Evolutionary conservation across 768 basidiomycete species (phyloP), one percentile per base, ranked within the genome.

Genomic region (Leucosporidium yakuticum): DNA sequence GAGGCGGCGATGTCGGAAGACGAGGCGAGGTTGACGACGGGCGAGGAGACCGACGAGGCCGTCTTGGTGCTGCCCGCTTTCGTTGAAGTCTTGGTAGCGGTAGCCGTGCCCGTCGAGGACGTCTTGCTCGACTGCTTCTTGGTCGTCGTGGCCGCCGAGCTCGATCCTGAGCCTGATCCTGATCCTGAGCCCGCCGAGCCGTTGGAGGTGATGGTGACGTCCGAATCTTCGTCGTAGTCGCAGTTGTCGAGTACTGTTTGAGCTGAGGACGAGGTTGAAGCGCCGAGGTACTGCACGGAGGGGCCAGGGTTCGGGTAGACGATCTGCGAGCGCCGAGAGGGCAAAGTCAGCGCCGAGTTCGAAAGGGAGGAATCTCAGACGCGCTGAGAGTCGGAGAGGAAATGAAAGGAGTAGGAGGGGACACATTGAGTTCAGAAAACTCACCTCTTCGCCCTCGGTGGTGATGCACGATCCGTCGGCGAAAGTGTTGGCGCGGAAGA

Each of bases 281-380:
- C 23, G 21, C 60, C 71, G 25, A 58, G 64, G 59, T 58, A 69
- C 23, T 53, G 50, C 39, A 69, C 60, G 0, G 55, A 67, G 29
- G 32, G 1, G 7, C 71, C 71, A 15, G 71, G 71, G 55, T 73
- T 73, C 5, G 71, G 68, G 63, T 56, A 73, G 14, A 73, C 68
- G 47, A 57, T 34, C 57, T 65, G 64, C 11, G 11, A 9, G 19
- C 34, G 6, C 21, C 17, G 36, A 2, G n/a, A 51, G 8, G 20
- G 21, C 8, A 23, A 7, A 23, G 51, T 54, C n/a, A 47, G 25
- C 8, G 25, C 23, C 23, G 4, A 11, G 11, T 4, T n/a, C 9
- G 57, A 39, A 20, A 34, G 20, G 31, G 57, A 39, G 57, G 34
- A 36, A 5, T 5, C 27, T 23, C 6, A n/a, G 39, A 59, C 0